Percentiles rank a stretch among this genome's conserved stretches.
Conservation (phyloP, 345 rosid species). For the Viola odorata region DNA sequence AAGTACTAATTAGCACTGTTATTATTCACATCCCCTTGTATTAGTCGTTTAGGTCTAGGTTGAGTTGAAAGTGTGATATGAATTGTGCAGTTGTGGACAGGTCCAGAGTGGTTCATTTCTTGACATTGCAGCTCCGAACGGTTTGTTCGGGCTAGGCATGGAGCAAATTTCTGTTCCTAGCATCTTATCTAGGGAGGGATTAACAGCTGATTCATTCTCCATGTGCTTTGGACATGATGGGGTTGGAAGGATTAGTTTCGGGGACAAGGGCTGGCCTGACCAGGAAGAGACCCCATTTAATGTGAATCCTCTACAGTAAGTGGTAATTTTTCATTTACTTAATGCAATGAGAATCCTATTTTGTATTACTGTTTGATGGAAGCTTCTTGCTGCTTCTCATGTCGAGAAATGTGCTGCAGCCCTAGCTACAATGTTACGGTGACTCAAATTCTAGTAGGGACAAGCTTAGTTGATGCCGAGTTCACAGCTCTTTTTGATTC, state of each 20-base stretch:
- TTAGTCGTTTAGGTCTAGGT: conserved; percentile 7
- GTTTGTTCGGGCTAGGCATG: conserved; percentile 85
- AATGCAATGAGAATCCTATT: conserved; percentile 3
- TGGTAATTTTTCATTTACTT: conserved; percentile 41
- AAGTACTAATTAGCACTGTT: not conserved
- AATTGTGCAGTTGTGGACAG: conserved; percentile 86
- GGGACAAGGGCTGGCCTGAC: conserved; percentile 75
- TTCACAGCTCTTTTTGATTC: conserved; percentile 72
- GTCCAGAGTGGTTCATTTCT: conserved; percentile 88
- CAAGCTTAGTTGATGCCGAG: conserved; percentile 41
- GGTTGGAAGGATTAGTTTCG: conserved; percentile 81
- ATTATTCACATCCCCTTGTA: not conserved
- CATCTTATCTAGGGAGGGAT: conserved; percentile 63
- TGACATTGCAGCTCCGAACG: conserved; percentile 84
- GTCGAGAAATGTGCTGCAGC: conserved; percentile 38
- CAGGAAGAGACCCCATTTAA: conserved; percentile 84
- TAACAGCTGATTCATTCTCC: conserved; percentile 75
- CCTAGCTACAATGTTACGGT: conserved; percentile 62
- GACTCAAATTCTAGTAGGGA: conserved; percentile 64
- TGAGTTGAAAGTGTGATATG: conserved; percentile 26
- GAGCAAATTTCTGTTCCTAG: conserved; percentile 85
- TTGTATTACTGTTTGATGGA: not conserved
- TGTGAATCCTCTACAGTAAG: conserved; percentile 73
- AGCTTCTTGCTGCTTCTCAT: conserved; percentile 7
- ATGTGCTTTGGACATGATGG: conserved; percentile 87